Base-by-base conservation (phyloP, 164 flowering plant species). In the Stephania japonica region DNA sequence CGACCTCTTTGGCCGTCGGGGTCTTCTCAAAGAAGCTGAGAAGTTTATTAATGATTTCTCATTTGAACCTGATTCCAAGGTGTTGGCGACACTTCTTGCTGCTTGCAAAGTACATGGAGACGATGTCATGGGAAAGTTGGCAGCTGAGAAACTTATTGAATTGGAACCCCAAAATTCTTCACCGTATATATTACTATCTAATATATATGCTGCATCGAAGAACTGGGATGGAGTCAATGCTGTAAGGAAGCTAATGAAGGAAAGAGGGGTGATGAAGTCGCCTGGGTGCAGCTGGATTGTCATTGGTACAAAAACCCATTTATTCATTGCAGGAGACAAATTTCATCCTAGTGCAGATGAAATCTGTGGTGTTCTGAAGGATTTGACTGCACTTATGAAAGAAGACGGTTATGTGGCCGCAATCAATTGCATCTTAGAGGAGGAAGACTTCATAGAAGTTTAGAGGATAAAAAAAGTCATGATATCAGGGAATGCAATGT, bases 251-350 rank as follows among this genome's bases (percentile, higher is more conserved):
- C 76, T 69, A 73, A 94, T 94, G 98, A 85, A 72, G 74, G 90
- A 86, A 71, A 89, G 82, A 65, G 87, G 89, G 69, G 90, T 91
- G 8, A 79, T 49, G 50, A 94, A 94, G 76, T 76, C 81, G 53
- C 91, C 94, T 43, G 98, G 97, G 68, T 87, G 86, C 78, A 92
- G 97, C 82, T 93, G 97, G 97, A 88, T 89, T 81, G 79, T 71
- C 6, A 80, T 87, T 66, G 86, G 83, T 68, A 72, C 83, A 77
- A 86, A 80, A 69, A 90, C 88, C 9, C 65, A 83, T 73, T 42
- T 84, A 53, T 91, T 91, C 80, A 86, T 86, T 70, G 93, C 97
- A 25, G 94, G 92, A 49, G 94, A 91, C 75, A 83, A 82, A 62
- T 84, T 78, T 76, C 94, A 86, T 81, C 81, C 87, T 27, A 53